Percentiles rank a stretch among this genome's conserved stretches.
phyloP scores from a whole-genome alignment of 768 basidiomycete genomes.

The Tylopilus felleus region DNA sequence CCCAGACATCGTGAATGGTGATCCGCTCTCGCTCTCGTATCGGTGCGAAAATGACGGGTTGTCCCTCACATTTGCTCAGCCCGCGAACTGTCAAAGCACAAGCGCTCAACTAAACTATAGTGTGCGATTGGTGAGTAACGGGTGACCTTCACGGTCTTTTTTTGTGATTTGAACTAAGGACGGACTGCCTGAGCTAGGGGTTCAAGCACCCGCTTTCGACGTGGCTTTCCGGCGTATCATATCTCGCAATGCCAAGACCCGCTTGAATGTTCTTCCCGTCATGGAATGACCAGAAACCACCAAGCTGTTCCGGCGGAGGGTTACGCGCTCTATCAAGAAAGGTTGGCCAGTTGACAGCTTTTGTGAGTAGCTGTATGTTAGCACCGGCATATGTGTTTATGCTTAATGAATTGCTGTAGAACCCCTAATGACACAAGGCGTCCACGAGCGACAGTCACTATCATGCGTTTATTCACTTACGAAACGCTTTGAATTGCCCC shows the following conservation, averaged over 20 bases:
- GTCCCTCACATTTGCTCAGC: no score
- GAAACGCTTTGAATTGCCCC: not conserved
- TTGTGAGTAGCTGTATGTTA: slow-evolving; percentile 2
- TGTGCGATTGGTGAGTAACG: no score
- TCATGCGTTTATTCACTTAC: no score
- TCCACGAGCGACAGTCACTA: not conserved
- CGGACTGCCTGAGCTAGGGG: no score
- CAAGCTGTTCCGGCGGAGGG: slow-evolving; percentile 9
- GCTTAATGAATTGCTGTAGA: not conserved
- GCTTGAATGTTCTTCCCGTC: not conserved
- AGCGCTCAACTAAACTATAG: no score
- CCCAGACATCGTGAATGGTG: no score
- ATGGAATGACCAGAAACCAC: not conserved
- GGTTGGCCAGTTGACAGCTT: not conserved
- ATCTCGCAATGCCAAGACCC: not conserved
- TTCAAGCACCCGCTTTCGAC: not conserved
- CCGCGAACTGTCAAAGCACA: no score
- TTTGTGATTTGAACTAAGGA: no score
- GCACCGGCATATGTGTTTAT: not conserved
- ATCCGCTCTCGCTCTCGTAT: not conserved
- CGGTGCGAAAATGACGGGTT: not conserved
- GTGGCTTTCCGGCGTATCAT: not conserved
- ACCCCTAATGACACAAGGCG: not conserved
- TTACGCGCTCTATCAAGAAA: not conserved
- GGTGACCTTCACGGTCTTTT: no score